Evolutionary conservation across 148 eudicot genomes (phyloP).

Genomic region (Hydrangea macrophylla): DNA sequence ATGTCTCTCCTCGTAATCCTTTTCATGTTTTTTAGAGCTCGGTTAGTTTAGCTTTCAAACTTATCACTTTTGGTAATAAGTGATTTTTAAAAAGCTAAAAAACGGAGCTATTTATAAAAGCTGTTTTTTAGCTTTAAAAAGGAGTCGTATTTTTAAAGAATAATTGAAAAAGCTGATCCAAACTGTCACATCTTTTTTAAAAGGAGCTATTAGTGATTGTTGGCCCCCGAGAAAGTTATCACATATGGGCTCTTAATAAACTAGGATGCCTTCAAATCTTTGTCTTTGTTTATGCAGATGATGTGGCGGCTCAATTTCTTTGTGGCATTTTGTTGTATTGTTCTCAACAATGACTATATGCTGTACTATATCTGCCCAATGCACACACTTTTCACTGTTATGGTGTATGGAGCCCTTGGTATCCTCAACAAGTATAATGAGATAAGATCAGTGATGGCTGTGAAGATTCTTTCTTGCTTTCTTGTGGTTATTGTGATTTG

Average conservation of each 20-base stretch:
- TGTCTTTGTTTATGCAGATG: slow-evolving; percentile 59
- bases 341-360: slow-evolving; percentile 90
- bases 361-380: slow-evolving; percentile 92
- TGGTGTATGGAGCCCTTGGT: slow-evolving; percentile 97
- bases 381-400: slow-evolving; percentile 94
- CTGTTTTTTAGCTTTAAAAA: too few relatives aligned
- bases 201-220: slow-evolving; percentile 2
- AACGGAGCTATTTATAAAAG: too few relatives aligned
- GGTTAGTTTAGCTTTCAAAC: too few relatives aligned
- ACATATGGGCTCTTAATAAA: neutral
- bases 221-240: too few relatives aligned
- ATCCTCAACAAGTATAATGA: slow-evolving; percentile 83
- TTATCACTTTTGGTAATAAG: too few relatives aligned
- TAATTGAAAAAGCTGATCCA: too few relatives aligned
- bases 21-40: too few relatives aligned
- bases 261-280: neutral
- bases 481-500: slow-evolving; percentile 77
- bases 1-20: too few relatives aligned
- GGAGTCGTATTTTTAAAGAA: too few relatives aligned
- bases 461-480: slow-evolving; percentile 63
- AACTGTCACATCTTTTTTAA: neutral
- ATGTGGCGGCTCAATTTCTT: slow-evolving; percentile 96
- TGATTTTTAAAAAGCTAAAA: too few relatives aligned
- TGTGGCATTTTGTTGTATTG: slow-evolving; percentile 78
- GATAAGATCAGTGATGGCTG: slow-evolving; percentile 74